A percentile compares a stretch with the other conserved stretches of the same genome.
These are phyloP conservation scores for Quercus ilex DNA, from an alignment of 306 rosid species.

Conservation along the genomic window DNA sequence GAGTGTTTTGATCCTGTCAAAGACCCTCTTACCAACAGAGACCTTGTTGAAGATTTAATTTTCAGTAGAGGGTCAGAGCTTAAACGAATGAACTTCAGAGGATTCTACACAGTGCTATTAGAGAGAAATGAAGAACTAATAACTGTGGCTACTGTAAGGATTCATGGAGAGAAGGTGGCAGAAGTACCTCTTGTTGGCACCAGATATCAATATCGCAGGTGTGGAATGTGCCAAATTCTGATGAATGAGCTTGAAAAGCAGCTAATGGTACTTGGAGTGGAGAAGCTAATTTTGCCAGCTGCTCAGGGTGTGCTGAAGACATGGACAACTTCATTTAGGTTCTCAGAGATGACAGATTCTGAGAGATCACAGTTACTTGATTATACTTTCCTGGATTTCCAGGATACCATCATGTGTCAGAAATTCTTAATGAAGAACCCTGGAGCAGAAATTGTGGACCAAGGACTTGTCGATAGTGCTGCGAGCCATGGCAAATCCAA, in stretches of 20 bases:
- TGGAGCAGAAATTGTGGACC: neutral
- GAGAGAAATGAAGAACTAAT: conserved; percentile 40
- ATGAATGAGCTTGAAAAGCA: conserved; percentile 54
- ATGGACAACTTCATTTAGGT: conserved; percentile 58
- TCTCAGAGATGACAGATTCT: conserved; percentile 27
- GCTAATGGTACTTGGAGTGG: conserved; percentile 47
- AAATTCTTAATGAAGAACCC: conserved; percentile 27
- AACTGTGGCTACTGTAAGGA: conserved; percentile 45
- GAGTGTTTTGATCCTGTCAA: conserved; percentile 48
- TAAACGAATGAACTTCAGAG: conserved; percentile 37
- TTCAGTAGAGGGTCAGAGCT: conserved; percentile 41
- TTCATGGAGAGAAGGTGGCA: conserved; percentile 41
- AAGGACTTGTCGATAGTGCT: neutral
- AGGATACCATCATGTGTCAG: conserved; percentile 48
- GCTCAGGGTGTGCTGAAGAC: conserved; percentile 25
- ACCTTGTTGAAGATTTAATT: conserved; percentile 36
- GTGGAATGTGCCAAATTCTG: conserved; percentile 56
- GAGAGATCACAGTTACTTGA: conserved; percentile 23
- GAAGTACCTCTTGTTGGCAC: conserved; percentile 76
- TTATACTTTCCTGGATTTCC: conserved; percentile 38
- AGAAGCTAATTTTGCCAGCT: conserved; percentile 55
- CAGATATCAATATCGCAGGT: conserved; percentile 27
- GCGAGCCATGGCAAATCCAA: neutral
- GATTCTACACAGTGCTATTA: conserved; percentile 54
- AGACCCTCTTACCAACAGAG: conserved; percentile 28